A percentile compares a stretch with the other conserved stretches of the same genome.
Evolutionary conservation across 371 early-diverging fungal species (phyloP).

Genomic region (Neoconidiobolus thromboides): DNA sequence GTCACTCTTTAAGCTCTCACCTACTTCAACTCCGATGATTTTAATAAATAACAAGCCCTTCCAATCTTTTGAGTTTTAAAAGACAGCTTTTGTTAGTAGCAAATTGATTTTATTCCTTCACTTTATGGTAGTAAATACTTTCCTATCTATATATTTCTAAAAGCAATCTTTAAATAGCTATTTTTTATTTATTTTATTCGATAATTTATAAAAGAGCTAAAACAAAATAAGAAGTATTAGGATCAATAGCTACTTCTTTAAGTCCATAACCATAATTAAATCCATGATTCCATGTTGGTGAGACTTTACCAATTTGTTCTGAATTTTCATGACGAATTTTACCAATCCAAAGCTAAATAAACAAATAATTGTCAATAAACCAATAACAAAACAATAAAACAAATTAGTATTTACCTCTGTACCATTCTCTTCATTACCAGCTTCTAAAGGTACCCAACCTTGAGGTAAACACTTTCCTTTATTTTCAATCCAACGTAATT

Average conservation of each 20-base stretch:
- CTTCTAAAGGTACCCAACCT: slow-evolving; percentile 15
- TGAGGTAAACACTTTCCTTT: slow-evolving; percentile 12
- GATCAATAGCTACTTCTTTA: slow-evolving; percentile 7
- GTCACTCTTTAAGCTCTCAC: too few relatives aligned
- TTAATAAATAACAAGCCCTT: too few relatives aligned
- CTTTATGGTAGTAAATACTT: too few relatives aligned
- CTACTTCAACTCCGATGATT: too few relatives aligned
- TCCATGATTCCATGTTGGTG: slow-evolving; percentile 14
- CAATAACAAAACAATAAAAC: background rate
- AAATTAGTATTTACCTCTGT: slow-evolving; percentile 4
- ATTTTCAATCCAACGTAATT: slow-evolving; percentile 20
- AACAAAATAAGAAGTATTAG: slow-evolving; percentile 6
- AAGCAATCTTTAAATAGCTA: too few relatives aligned
- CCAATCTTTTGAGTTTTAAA: too few relatives aligned
- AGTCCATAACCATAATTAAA: slow-evolving; percentile 14
- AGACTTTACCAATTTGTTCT: slow-evolving; percentile 22
- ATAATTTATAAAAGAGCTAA: slow-evolving; percentile 1
- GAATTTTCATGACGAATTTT: slow-evolving; percentile 15
- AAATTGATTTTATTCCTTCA: too few relatives aligned
- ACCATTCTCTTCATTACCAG: slow-evolving; percentile 23
- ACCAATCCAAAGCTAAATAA: slow-evolving; percentile 19
- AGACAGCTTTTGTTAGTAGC: too few relatives aligned
- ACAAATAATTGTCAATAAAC: background rate
- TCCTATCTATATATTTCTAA: too few relatives aligned
- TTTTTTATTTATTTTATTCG: too few relatives aligned